Conservation (phyloP, 192 early-diverging fungal genomes). For the Jimgerdemannia flammicorona region DNA sequence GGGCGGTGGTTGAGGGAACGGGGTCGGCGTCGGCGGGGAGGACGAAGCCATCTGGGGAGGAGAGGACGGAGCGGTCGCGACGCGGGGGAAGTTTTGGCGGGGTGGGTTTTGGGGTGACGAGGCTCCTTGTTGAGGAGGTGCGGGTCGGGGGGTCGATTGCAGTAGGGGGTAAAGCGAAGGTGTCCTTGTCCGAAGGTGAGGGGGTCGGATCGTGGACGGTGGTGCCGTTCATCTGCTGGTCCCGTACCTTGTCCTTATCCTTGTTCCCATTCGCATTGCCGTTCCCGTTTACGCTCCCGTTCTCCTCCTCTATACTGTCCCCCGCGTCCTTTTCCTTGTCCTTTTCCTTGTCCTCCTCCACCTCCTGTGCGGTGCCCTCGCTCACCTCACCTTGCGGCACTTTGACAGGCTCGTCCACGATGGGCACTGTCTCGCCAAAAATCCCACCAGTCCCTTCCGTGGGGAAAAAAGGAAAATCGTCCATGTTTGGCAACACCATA, state of each 20-base stretch:
- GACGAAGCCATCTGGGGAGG: background rate
- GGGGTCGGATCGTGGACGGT: background rate
- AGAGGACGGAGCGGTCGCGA: background rate
- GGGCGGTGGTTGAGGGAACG: background rate
- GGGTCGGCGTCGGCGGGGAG: background rate
- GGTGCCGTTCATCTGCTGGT: background rate
- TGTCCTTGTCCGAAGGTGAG: background rate
- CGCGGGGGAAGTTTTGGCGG: background rate
- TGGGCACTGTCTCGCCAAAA: conserved; percentile 30
- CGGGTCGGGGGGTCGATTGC: background rate
- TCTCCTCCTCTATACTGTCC: background rate
- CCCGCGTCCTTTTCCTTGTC: background rate
- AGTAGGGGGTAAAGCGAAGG: background rate
- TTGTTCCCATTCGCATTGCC: background rate
- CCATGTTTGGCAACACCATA: conserved; percentile 86
- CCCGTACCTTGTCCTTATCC: background rate
- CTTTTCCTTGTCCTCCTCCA: background rate
- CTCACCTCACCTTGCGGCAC: conserved; percentile 1
- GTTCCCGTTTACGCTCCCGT: background rate
- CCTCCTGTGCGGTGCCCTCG: background rate
- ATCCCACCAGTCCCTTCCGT: conserved; percentile 52
- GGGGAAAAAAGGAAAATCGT: conserved; percentile 77
- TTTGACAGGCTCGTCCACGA: background rate
- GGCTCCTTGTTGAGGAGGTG: background rate
- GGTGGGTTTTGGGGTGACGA: background rate